Percentiles rank a stretch among this genome's conserved stretches.
These are phyloP conservation scores for Lagerstroemia speciosa DNA, from an alignment of 345 rosid genomes.

Conservation along the genomic window DNA sequence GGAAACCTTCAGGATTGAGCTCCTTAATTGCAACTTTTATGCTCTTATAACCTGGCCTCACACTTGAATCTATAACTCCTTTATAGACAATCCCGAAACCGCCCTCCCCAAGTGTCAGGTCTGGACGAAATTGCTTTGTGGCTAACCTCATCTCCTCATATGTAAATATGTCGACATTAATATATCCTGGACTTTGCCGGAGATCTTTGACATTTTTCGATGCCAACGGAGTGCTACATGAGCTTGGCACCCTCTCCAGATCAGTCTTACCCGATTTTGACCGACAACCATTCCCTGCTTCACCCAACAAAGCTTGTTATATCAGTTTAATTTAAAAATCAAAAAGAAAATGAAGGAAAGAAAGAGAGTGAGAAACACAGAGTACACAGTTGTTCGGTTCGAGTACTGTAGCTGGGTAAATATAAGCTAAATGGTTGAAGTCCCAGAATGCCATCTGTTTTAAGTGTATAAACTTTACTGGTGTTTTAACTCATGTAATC, in stretches of 20 bases:
- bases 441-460: no score
- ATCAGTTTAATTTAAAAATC: background rate
- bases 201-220: conserved; percentile 79
- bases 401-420: background rate
- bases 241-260: conserved; percentile 9
- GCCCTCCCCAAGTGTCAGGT: conserved; percentile 85
- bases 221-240: conserved; percentile 12
- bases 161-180: conserved; percentile 70
- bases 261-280: background rate
- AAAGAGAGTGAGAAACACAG: background rate
- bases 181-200: conserved; percentile 53
- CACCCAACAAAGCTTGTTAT: background rate
- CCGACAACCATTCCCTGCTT: background rate
- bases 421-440: no score
- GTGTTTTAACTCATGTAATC: no score
- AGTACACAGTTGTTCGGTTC: no score
- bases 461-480: no score
- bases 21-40: conserved; percentile 79
- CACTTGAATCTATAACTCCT: conserved; percentile 61
- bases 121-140: conserved; percentile 74
- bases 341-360: background rate
- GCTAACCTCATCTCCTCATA: conserved; percentile 77
- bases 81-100: conserved; percentile 93
- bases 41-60: conserved; percentile 50
- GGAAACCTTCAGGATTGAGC: conserved; percentile 84